Conservation (phyloP, 306 rosid genomes). For the Parietaria judaica region DNA sequence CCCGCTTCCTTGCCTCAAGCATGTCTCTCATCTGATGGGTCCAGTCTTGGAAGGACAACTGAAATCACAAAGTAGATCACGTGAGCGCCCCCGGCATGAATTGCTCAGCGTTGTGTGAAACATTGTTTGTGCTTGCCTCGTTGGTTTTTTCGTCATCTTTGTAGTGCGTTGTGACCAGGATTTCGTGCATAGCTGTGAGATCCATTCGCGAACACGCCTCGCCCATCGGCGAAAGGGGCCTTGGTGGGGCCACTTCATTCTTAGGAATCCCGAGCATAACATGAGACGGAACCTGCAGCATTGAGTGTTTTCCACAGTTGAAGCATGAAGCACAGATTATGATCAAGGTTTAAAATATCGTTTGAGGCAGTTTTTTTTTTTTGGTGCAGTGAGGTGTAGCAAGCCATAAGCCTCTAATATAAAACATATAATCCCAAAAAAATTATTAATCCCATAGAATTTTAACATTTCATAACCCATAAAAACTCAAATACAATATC, state of each 20-base stretch:
- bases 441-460: too few species aligned
- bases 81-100: slow-evolving; percentile 3
- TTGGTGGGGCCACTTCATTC: slow-evolving; percentile 78
- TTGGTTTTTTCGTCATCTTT: slow-evolving; percentile 93
- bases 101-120: slow-evolving; percentile 19
- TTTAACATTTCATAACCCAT: too few species aligned
- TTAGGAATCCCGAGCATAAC: slow-evolving; percentile 83
- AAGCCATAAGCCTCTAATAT: too few species aligned
- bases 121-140: slow-evolving; percentile 47
- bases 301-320: too few species aligned
- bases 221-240: slow-evolving; percentile 95
- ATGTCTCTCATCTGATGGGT: slow-evolving; percentile 97
- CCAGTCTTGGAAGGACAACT: slow-evolving; percentile 99
- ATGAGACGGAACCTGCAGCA: slow-evolving; percentile 65
- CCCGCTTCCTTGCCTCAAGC: slow-evolving; percentile 94
- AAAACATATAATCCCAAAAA: too few species aligned
- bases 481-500: too few species aligned
- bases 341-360: too few species aligned
- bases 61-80: slow-evolving; percentile 28
- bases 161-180: slow-evolving; percentile 76
- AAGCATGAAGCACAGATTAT: too few species aligned
- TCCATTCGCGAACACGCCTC: slow-evolving; percentile 98
- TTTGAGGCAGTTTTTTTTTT: too few species aligned
- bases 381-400: too few species aligned
- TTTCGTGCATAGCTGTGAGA: slow-evolving; percentile 98